Percentiles rank a stretch among this genome's conserved stretches.
Evolutionary conservation across 495 filamentous ascomycete genomes (phyloP).

Genomic region (Penicillium salamii): DNA sequence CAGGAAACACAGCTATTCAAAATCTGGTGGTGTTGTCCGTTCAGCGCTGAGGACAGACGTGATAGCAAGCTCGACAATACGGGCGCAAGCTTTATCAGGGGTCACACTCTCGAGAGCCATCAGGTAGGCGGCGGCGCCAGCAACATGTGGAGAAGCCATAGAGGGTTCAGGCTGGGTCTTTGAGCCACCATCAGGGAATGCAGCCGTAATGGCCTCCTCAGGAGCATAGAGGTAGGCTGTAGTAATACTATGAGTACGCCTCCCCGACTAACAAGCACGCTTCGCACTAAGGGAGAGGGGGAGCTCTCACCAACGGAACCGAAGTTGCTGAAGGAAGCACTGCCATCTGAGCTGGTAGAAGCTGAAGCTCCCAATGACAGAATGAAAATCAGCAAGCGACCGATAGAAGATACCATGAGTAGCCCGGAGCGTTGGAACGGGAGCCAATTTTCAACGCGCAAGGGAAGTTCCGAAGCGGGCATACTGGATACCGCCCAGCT

Average conservation of each 20-base stretch:
- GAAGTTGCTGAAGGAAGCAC: constrained; percentile 61
- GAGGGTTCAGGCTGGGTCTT: constrained; percentile 59
- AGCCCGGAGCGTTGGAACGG: too few species aligned
- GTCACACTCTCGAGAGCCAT: constrained; percentile 41
- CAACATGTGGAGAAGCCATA: constrained; percentile 57
- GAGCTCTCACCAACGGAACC: constrained; percentile 31
- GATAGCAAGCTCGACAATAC: constrained; percentile 12
- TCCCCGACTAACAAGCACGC: background rate
- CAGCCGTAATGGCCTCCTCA: constrained; percentile 52
- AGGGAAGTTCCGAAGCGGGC: too few species aligned
- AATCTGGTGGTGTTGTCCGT: too few species aligned
- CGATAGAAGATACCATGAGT: too few species aligned
- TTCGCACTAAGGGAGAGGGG: background rate
- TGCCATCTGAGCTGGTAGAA: constrained; percentile 47
- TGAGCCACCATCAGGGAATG: constrained; percentile 50
- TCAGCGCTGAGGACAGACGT: constrained; percentile 8
- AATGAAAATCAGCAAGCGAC: too few species aligned
- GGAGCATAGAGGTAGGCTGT: constrained; percentile 59
- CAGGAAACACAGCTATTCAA: too few species aligned
- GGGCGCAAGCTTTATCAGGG: constrained; percentile 11
- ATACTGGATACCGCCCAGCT: too few species aligned
- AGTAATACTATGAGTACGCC: constrained; percentile 9
- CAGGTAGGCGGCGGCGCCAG: constrained; percentile 57
- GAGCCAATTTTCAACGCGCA: too few species aligned
- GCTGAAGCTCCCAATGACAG: constrained; percentile 27